Base-by-base conservation (phyloP, 768 basidiomycete genomes). In the Heimioporus sp. region DNA sequence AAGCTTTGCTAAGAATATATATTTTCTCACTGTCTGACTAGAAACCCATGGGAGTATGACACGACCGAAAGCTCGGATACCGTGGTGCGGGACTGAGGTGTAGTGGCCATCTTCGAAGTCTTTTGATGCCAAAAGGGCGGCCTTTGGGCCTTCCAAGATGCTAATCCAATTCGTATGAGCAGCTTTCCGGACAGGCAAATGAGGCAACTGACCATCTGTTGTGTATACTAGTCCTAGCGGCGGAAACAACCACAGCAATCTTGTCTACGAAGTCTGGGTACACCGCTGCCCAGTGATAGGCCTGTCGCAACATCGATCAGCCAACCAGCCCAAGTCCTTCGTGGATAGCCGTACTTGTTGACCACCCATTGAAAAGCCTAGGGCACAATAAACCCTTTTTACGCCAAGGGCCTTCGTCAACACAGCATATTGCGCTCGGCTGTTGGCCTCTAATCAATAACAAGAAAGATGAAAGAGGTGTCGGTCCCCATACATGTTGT, bases 1-100 rank as follows among this genome's bases (percentile, higher is more conserved):
- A 4, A 17, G 41, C 92, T 69, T 95, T 90, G 51, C 93, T 73
- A 16, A 92, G 90, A 48, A 91, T 79, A 90, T 90, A 51, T 86
- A 84, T 92, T 73, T 43, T 61, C 73, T 36, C 46, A 80, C 80
- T 34, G 78, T 69, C 57, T 81, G 78, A 10, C 80, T 76, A 54
- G 77, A 80, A 17, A 77, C 76, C 80, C 81, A 82, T 17, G 76
- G 75, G 46, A 76, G 73, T 53, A 80, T 80, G 8, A 71, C 78
- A 15, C 81, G 72, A 2, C 73, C 80, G 48, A 80, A 82, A 6
- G 81, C 80, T n/a, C 80, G 74, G 21, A 81, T 65, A 17, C 81
- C 80, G 15, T 69, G 68, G 57, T 77, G 65, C 2, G 80, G 77
- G 5, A 65, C 60, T 9, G 68, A 63, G 39, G 64, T 78, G 61